Base-by-base conservation (phyloP, 2,329 filamentous ascomycete genomes). In the Epichloe baconii region DNA sequence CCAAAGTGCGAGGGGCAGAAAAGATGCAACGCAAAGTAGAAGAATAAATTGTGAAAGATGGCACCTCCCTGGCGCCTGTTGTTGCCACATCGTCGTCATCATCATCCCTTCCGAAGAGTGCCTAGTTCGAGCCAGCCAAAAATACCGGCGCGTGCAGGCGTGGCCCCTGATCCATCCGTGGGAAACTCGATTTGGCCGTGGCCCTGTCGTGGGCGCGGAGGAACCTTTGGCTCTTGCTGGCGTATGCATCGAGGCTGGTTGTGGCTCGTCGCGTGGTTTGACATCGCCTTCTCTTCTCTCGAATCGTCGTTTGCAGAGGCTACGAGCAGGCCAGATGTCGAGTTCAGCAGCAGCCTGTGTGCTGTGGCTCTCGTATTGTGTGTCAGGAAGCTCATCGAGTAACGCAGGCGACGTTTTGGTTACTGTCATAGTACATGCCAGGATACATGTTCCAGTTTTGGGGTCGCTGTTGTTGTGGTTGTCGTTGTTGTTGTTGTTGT, bases 371-470 rank as follows among this genome's bases (percentile, higher is more conserved):
- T n/a, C 26, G 26, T 10, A 10, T 11, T 4, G 10, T 10, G 31
- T 31, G 8, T 31, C 31, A 4, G 31, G 1, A 17, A 4, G 21
- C 37, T 48, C 47, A 48, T 35, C 47, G 37, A 21, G 37, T 48
- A 11, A 53, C 51, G 48, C 54, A 55, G 37, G 52, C 49, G 42
- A 54, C 40, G 37, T 51, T 50, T 42, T 55, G 54, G 6, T 37
- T 36, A 3, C 48, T 48, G 31, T 54, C 53, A 53, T 66, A 66
- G 58, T 65, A 64, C 54, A 65, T 57, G 50, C 38, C 44, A 1
- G 59, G 62, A 54, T 66, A 66, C 59, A 66, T 62, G 56, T 58
- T 61, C 62, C 63, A 66, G 15, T 59, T 57, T 40, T 58, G 56
- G 36, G 62, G 60, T 42, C 59, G 60, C 21, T 63, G 59, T n/a